A percentile compares a stretch with the other conserved stretches of the same genome.
Evolutionary conservation across 306 rosid genomes (phyloP).

Genomic region (Cyamopsis tetragonoloba): DNA sequence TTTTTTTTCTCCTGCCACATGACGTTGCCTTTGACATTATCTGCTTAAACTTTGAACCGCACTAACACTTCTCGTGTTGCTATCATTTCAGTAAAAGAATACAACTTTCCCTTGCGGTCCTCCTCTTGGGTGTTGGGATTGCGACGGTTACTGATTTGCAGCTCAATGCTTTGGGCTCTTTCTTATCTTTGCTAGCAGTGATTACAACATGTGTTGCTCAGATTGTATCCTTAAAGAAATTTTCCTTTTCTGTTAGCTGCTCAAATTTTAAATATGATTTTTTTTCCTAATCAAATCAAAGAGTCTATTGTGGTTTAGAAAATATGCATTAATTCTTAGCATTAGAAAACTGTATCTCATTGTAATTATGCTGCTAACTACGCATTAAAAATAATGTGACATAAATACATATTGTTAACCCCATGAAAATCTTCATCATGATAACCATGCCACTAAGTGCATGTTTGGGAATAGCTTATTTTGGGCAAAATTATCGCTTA

Average conservation of each 20-base stretch:
- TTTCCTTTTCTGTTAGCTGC: background rate
- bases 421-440: background rate
- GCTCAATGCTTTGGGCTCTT: constrained; percentile 78
- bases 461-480: no score
- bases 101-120: constrained; percentile 70
- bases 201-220: constrained; percentile 93
- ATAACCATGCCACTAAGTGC: background rate
- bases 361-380: background rate
- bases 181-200: constrained; percentile 79
- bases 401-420: background rate
- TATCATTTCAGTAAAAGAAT: constrained; percentile 43
- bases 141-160: constrained; percentile 94
- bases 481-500: no score
- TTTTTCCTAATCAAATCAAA: background rate
- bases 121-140: constrained; percentile 91
- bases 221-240: constrained; percentile 70
- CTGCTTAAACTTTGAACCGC: constrained; percentile 6
- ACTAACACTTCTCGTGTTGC: constrained; percentile 19
- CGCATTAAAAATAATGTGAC: background rate
- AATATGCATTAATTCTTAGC: background rate
- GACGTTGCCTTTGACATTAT: background rate
- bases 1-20: background rate
- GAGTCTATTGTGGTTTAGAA: background rate
- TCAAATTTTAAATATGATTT: background rate
- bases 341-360: background rate